Conservation (phyloP, 148 eudicot species). For the Heliosperma pusillum region DNA sequence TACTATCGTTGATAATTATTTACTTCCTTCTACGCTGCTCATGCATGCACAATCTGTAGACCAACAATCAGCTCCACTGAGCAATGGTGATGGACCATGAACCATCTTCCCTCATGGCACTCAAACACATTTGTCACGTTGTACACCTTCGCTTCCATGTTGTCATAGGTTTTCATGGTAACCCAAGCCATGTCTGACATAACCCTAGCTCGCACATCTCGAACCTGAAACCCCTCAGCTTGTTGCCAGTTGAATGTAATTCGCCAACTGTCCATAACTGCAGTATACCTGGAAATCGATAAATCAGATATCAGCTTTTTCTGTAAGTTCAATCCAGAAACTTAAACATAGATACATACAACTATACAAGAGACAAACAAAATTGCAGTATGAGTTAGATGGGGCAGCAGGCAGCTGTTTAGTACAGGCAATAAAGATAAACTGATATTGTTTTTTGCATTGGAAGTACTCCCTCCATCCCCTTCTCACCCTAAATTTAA, state of each 20-base stretch:
- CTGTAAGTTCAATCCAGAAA: background rate
- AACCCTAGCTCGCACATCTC: constrained; percentile 70
- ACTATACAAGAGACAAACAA: background rate
- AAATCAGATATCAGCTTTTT: constrained; percentile 2
- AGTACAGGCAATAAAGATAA: background rate
- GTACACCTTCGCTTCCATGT: constrained; percentile 44
- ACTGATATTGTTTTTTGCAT: background rate
- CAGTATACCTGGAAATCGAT: constrained; percentile 47
- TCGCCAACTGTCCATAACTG: constrained; percentile 84
- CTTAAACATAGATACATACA: background rate
- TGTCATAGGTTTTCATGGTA: constrained; percentile 68
- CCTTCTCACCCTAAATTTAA: too few relatives aligned
- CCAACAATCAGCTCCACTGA: constrained; percentile 51
- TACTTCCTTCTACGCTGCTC: constrained; percentile 21
- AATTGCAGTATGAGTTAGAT: too few relatives aligned
- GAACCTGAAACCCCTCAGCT: constrained; percentile 58
- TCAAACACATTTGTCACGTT: constrained; percentile 76
- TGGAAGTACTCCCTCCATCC: too few relatives aligned
- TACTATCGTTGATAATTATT: constrained; percentile 38
- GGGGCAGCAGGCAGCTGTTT: background rate
- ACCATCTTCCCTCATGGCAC: constrained; percentile 78
- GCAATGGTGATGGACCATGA: constrained; percentile 94
- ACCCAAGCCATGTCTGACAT: constrained; percentile 86
- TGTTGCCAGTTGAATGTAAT: constrained; percentile 58
- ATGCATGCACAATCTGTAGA: constrained; percentile 50